A percentile compares a stretch with the other conserved stretches of the same genome.
phyloP scores from a whole-genome alignment of 306 rosid genomes.

The Fragaria iinumae region DNA sequence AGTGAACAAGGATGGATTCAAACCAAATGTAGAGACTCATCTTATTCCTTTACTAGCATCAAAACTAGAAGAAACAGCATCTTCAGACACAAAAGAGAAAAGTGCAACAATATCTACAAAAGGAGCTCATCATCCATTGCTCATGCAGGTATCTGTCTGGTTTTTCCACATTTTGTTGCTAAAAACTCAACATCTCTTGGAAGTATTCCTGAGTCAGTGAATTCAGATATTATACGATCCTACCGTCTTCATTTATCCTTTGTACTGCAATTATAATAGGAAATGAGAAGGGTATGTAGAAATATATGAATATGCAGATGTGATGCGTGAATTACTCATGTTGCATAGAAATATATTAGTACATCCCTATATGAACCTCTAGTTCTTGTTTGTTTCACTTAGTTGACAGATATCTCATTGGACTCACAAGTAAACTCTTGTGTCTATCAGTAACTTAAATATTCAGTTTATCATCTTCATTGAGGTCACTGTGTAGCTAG shows the following conservation, averaged over 20 bases:
- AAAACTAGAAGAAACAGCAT: conserved; percentile 55
- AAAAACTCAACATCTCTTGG: background rate
- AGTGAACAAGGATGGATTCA: conserved; percentile 93
- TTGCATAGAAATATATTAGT: background rate
- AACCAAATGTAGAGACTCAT: conserved; percentile 89
- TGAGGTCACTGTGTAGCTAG: background rate
- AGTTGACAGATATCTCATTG: background rate
- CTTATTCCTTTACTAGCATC: conserved; percentile 82
- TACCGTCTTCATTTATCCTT: background rate
- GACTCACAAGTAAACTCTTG: background rate
- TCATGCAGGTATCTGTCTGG: conserved; percentile 58
- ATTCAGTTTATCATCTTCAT: background rate
- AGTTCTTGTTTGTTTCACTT: background rate
- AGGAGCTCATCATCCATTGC: conserved; percentile 66
- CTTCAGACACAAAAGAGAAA: conserved; percentile 60
- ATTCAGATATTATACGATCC: background rate
- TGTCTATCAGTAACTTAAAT: background rate
- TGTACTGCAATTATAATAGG: background rate
- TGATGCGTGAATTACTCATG: no score
- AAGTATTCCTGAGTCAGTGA: background rate
- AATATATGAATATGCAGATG: no score
- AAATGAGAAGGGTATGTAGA: background rate
- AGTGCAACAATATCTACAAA: conserved; percentile 42
- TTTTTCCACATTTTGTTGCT: conserved; percentile 6
- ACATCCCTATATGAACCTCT: background rate